These are phyloP conservation scores for Tilletia caries DNA, from an alignment of 1,284 basidiomycete species.

Conservation along the genomic window DNA sequence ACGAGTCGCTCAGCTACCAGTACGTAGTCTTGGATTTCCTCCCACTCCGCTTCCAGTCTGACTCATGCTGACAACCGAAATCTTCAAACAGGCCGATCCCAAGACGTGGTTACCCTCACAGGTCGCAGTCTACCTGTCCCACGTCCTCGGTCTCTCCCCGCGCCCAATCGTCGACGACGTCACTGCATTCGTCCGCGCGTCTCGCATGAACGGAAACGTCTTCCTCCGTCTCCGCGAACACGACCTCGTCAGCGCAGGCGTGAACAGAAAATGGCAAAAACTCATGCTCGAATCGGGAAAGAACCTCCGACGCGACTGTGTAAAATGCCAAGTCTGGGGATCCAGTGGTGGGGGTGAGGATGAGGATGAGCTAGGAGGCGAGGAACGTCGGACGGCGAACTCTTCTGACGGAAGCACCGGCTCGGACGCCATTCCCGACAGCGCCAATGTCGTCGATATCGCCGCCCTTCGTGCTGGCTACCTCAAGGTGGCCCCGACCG, in stretches of 20 bases:
- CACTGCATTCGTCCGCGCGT: conserved; percentile 37
- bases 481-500: conserved; percentile 5
- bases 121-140: conserved; percentile 44
- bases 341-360: conserved; percentile 25
- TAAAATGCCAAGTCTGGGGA: conserved; percentile 44
- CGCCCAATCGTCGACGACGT: conserved; percentile 43
- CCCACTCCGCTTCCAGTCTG: too few species aligned
- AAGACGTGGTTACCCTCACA: conserved; percentile 44
- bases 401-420: background rate
- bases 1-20: background rate
- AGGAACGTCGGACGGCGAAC: background rate
- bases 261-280: conserved; percentile 43
- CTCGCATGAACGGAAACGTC: conserved; percentile 38
- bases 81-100: conserved; percentile 30
- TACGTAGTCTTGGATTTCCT: background rate
- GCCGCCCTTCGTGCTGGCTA: conserved; percentile 6
- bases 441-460: background rate
- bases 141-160: conserved; percentile 43
- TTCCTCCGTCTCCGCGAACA: conserved; percentile 42
- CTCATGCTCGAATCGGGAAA: conserved; percentile 44
- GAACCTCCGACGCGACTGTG: conserved; percentile 38
- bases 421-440: background rate
- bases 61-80: background rate
- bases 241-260: conserved; percentile 37
- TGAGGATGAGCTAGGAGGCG: conserved; percentile 22